Base-by-base conservation (phyloP, 306 rosid genomes). In the Vigna hirtella region DNA sequence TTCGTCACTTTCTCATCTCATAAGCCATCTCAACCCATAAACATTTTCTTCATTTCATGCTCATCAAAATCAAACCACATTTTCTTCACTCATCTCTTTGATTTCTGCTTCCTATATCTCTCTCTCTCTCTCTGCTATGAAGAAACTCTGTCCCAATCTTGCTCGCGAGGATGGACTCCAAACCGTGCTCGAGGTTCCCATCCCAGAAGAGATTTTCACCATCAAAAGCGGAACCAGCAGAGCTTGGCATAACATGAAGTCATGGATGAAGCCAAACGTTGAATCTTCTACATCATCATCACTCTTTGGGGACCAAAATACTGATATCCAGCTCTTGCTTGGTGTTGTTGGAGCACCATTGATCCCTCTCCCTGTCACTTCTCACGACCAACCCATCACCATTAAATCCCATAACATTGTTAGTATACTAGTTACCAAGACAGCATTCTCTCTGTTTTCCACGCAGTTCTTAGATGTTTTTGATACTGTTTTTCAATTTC, bases 301-400 rank as follows among this genome's bases (percentile, higher is more conserved):
- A 18, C 24, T 83, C 1, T 87, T 88, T 26, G 96, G 96, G 17
- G 84, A 81, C 78, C 83, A 79, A 12, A 79, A 80, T 75, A 81
- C 90, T 4, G 94, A 91, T 76, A 87, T 91, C 36, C 99, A 96
- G 59, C 87, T 93, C 13, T 78, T 96, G 79, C 87, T 93, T 0
- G 94, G 98, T 3, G 97, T 93, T 15, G 89, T 86, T 0, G 98
- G 99, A 74, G 97, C 99, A 0, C 99, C 99, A 5, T 77, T 96
- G 22, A 75, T 91, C 62, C 99, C 98, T 30, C 79, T 91, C 14
- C 94, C 96, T 5, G 66, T 91, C 79, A 77, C 58, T 6, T 57
- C 47, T 51, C 86, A 92, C 1, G 70, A 82, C 55, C 92, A 86
- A 70, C 82, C 86, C 78, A 82, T 90, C 83, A 83, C 24, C 92